These are phyloP conservation scores for Canavalia ensiformis DNA, from an alignment of 306 rosid genomes.

Conservation along the genomic window DNA sequence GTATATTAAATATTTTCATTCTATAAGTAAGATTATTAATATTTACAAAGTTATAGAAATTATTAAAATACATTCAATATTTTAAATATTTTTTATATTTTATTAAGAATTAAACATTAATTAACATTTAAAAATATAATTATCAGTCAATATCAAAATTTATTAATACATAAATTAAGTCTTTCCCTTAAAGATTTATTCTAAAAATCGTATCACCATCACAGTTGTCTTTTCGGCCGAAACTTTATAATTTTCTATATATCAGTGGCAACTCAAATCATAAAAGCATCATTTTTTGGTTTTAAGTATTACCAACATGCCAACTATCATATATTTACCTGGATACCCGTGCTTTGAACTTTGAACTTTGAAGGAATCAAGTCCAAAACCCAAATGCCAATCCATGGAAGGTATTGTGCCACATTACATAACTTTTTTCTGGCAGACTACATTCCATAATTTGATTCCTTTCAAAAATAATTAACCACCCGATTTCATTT, in stretches of 20 bases:
- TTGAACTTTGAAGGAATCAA: conserved; percentile 42
- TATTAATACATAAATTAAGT: background rate
- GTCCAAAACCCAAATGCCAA: conserved; percentile 25
- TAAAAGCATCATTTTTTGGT: conserved; percentile 40
- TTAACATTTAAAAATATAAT: no score
- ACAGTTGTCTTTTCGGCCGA: conserved; percentile 39
- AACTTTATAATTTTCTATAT: conserved; percentile 43
- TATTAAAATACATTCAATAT: no score
- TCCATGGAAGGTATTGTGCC: conserved; percentile 33
- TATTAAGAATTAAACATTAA: no score
- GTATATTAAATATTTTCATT: no score
- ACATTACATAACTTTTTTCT: background rate
- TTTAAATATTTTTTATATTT: no score
- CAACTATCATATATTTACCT: conserved; percentile 36
- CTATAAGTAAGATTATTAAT: no score
- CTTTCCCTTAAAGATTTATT: background rate
- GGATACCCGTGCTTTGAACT: conserved; percentile 36
- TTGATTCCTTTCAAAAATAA: conserved; percentile 32
- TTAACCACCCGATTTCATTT: conserved; percentile 14
- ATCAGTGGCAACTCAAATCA: conserved; percentile 38
- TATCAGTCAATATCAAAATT: background rate
- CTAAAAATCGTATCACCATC: background rate
- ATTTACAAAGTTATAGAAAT: no score
- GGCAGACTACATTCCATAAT: background rate
- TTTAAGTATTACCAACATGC: conserved; percentile 43